These are phyloP conservation scores for Silene vulgaris DNA, from an alignment of 179 eudicot species.

Conservation along the genomic window DNA sequence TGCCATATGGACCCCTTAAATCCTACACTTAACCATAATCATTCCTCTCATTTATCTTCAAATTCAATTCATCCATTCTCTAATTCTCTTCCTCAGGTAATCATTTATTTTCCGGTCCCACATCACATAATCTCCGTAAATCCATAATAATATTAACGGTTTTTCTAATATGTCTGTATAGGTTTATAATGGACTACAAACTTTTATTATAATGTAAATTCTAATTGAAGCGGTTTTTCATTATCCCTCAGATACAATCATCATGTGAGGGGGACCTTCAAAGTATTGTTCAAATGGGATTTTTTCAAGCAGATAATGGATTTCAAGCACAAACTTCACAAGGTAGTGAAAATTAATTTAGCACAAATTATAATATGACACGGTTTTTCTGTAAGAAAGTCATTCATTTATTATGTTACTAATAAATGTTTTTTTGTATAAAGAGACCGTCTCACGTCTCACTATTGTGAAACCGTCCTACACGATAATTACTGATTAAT, in stretches of 20 bases:
- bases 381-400: too few relatives aligned
- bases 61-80: constrained; percentile 39
- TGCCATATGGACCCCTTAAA: constrained; percentile 29
- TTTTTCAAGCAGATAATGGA: constrained; percentile 36
- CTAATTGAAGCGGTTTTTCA: not conserved
- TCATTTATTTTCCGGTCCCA: constrained; percentile 5
- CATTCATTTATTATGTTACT: too few relatives aligned
- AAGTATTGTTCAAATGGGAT: constrained; percentile 70
- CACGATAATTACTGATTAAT: not conserved
- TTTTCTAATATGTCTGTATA: too few relatives aligned
- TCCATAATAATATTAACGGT: too few relatives aligned
- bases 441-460: too few relatives aligned
- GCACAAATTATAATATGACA: too few relatives aligned
- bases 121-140: too few relatives aligned
- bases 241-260: constrained; percentile 38
- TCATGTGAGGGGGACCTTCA: constrained; percentile 67
- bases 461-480: too few relatives aligned
- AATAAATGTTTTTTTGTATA: too few relatives aligned
- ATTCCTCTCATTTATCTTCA: constrained; percentile 42
- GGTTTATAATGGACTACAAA: too few relatives aligned
- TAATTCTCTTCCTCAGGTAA: constrained; percentile 57
- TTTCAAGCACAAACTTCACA: constrained; percentile 35
- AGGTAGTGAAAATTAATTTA: constrained; percentile 33
- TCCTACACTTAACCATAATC: constrained; percentile 30
- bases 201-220: not conserved